These are phyloP conservation scores for Cephaloascus albidus DNA, from an alignment of 805 yeast genomes.

Conservation along the genomic window DNA sequence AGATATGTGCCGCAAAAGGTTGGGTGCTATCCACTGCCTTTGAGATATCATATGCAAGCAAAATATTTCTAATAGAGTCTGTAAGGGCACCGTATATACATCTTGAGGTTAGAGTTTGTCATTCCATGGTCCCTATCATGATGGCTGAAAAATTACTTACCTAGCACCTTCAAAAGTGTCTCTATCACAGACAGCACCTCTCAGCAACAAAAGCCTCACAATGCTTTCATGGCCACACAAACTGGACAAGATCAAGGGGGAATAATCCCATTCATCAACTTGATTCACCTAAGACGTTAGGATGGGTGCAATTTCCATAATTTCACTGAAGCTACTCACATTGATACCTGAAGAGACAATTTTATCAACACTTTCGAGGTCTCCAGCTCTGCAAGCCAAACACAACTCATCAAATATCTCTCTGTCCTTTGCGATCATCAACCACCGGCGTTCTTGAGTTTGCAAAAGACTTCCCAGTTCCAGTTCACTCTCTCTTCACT, in stretches of 20 bases:
- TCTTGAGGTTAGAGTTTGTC: constrained; percentile 15
- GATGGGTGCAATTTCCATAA: too few species aligned
- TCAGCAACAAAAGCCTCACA: constrained; percentile 47
- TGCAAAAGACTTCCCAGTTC: too few species aligned
- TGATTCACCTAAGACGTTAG: constrained; percentile 35
- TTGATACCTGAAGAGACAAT: constrained; percentile 44
- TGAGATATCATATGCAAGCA: constrained; percentile 54
- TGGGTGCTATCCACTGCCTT: constrained; percentile 58
- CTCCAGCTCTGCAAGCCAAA: constrained; percentile 63
- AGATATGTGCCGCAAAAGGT: constrained; percentile 66
- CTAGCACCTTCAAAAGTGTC: constrained; percentile 75
- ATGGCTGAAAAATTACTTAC: not conserved
- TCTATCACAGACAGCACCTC: constrained; percentile 71
- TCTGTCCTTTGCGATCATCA: not conserved
- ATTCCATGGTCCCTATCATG: not conserved
- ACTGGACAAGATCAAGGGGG: constrained; percentile 67
- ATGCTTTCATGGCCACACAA: constrained; percentile 65
- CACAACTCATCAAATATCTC: constrained; percentile 39
- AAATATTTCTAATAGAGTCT: constrained; percentile 49
- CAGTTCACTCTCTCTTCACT: too few species aligned
- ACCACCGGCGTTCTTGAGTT: too few species aligned
- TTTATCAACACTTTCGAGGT: constrained; percentile 51
- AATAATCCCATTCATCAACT: constrained; percentile 65
- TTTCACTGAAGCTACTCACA: constrained; percentile 20
- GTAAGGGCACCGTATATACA: constrained; percentile 74